Conservation (phyloP, 2,329 filamentous ascomycete species). For the Ophidiomyces ophidiicola region DNA sequence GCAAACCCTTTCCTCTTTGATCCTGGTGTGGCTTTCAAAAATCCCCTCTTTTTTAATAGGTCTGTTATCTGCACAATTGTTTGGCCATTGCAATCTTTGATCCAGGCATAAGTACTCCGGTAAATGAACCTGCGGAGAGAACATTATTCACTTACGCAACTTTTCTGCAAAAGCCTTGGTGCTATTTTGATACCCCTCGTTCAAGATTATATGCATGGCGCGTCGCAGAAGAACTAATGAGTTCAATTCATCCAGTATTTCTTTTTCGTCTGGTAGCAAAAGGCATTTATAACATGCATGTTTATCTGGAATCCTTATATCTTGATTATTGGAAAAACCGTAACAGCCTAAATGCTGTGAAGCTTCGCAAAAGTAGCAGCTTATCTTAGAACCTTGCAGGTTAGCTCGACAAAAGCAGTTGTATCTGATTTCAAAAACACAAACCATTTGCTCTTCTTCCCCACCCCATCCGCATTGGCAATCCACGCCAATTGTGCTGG, state of each 20-base stretch:
- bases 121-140: not conserved
- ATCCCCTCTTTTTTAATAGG: constrained; percentile 20
- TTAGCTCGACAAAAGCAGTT: not conserved
- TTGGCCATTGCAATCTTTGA: constrained; percentile 24
- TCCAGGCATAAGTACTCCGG: constrained; percentile 11
- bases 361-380: constrained; percentile 34
- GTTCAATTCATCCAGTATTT: constrained; percentile 21
- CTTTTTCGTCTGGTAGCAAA: constrained; percentile 22
- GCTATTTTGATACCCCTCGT: constrained; percentile 22
- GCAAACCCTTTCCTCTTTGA: constrained; percentile 24
- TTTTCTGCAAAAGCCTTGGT: constrained; percentile 21
- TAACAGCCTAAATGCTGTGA: constrained; percentile 39
- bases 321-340: constrained; percentile 30
- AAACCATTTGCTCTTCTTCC: constrained; percentile 34
- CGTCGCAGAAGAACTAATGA: constrained; percentile 22
- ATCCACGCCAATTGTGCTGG: no score
- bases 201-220: constrained; percentile 21
- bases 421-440: constrained; percentile 11
- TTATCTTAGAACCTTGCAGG: constrained; percentile 25
- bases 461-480: constrained; percentile 34
- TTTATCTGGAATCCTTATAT: constrained; percentile 29
- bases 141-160: constrained; percentile 21
- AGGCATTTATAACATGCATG: constrained; percentile 39
- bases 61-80: constrained; percentile 23
- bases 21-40: constrained; percentile 22